Conservation (phyloP, 2,329 filamentous ascomycete genomes). For the Kalaharituber pfeilii region DNA sequence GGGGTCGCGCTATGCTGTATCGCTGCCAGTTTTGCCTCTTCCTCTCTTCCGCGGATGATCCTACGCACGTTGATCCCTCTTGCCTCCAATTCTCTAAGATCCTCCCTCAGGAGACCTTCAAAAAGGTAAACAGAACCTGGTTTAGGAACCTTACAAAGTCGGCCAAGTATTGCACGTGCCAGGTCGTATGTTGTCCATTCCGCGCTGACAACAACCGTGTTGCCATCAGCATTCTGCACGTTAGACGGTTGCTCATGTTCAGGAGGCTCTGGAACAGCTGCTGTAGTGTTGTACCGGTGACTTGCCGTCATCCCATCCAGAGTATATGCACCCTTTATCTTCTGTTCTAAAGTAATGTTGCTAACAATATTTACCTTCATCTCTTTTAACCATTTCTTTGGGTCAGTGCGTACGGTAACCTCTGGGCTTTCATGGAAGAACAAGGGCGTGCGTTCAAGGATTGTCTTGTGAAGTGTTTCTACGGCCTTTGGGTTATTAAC, state of each 20-base stretch:
- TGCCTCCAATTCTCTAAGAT: constrained; percentile 60
- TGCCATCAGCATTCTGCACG: neutral
- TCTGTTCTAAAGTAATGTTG: constrained; percentile 29
- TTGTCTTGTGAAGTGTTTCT: constrained; percentile 54
- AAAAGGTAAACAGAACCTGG: constrained; percentile 81
- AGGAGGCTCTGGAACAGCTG: neutral
- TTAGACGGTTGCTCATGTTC: neutral
- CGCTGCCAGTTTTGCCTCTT: constrained; percentile 41
- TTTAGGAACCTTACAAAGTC: constrained; percentile 65
- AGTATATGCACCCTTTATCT: neutral
- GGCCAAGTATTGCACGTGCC: constrained; percentile 64
- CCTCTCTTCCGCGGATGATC: constrained; percentile 72
- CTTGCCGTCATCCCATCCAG: neutral
- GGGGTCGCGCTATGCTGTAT: neutral
- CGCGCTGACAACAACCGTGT: constrained; percentile 50
- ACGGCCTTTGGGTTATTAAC: constrained; percentile 50
- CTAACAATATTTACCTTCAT: constrained; percentile 61
- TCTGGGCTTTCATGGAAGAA: constrained; percentile 79
- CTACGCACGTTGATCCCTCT: constrained; percentile 95
- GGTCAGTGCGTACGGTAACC: constrained; percentile 55
- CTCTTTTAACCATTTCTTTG: constrained; percentile 68
- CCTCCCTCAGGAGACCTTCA: constrained; percentile 75
- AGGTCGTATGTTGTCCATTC: constrained; percentile 80
- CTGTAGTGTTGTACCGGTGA: constrained; percentile 31
- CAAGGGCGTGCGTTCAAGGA: constrained; percentile 72